Percentiles rank a stretch among this genome's conserved stretches.
Evolutionary conservation across 306 rosid genomes (phyloP).

Genomic region (Quercus dentata): DNA sequence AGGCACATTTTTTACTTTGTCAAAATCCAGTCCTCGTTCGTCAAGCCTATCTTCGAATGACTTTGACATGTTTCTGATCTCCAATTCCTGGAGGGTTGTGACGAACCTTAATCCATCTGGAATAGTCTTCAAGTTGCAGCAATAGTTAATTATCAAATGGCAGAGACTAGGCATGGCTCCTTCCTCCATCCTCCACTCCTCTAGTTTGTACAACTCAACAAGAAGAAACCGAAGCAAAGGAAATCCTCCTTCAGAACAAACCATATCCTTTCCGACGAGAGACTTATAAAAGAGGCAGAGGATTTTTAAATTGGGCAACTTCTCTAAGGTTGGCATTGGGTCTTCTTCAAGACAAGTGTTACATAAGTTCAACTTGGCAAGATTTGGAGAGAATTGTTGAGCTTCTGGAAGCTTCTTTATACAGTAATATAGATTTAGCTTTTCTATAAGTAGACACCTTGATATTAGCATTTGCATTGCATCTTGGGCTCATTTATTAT

Average conservation of each 20-base stretch:
- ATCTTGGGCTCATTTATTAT: no score
- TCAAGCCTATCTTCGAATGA: no score
- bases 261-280: no score
- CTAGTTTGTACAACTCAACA: fast-evolving
- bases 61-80: conserved; percentile 11
- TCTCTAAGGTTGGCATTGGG: background rate
- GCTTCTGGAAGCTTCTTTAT: conserved; percentile 25
- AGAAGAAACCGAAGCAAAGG: no score
- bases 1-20: conserved; percentile 37
- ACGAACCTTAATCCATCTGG: no score
- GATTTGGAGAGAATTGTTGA: conserved; percentile 24
- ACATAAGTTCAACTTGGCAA: conserved; percentile 31
- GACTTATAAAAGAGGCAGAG: fast-evolving
- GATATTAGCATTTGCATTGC: background rate
- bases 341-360: no score
- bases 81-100: no score
- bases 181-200: no score
- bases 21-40: no score
- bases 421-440: conserved; percentile 24
- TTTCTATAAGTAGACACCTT: conserved; percentile 45
- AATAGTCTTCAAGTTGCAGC: fast-evolving
- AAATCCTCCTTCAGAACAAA: no score
- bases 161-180: no score
- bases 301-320: background rate
- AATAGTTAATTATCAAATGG: fast-evolving